Percentiles rank a stretch among this genome's conserved stretches.
These are phyloP conservation scores for Chaetothyriales sp. DNA, from an alignment of 2,329 filamentous ascomycete species.

Conservation along the genomic window DNA sequence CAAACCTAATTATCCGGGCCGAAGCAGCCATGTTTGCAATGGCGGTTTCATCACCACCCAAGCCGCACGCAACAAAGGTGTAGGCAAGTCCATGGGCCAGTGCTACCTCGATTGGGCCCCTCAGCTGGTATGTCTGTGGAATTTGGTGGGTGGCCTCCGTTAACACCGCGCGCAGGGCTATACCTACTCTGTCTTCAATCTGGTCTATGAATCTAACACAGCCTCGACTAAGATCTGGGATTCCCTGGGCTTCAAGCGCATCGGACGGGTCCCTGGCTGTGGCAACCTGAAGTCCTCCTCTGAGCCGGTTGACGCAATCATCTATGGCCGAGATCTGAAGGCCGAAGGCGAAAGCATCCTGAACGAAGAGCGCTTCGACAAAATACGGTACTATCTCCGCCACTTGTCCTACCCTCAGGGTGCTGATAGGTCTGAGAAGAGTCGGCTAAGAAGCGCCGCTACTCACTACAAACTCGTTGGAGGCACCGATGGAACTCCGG, in stretches of 20 bases:
- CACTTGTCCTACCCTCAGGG: constrained; percentile 85
- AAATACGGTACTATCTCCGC: constrained; percentile 95
- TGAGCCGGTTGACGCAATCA: constrained; percentile 60
- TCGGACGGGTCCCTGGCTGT: constrained; percentile 64
- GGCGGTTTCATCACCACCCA: constrained; percentile 62
- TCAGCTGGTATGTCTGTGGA: constrained; percentile 35
- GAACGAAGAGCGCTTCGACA: constrained; percentile 94
- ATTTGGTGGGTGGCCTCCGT: constrained; percentile 1
- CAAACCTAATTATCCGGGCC: constrained; percentile 83
- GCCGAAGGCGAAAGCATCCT: constrained; percentile 66
- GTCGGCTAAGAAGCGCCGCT: constrained; percentile 77
- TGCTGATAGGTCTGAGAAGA: constrained; percentile 90
- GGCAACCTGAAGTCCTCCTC: constrained; percentile 57
- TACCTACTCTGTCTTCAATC: constrained; percentile 84
- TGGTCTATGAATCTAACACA: constrained; percentile 88
- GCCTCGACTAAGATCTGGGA: constrained; percentile 87
- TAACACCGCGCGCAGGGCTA: constrained; percentile 47
- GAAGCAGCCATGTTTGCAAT: constrained; percentile 80
- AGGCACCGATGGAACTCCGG: constrained; percentile 36
- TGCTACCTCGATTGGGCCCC: constrained; percentile 66
- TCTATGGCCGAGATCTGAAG: constrained; percentile 53
- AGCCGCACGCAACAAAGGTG: constrained; percentile 58
- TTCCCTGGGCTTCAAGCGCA: constrained; percentile 79
- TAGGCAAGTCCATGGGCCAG: constrained; percentile 63
- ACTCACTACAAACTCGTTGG: constrained; percentile 79